Percentiles rank a stretch among this genome's conserved stretches.
These are phyloP conservation scores for Colletotrichum sp. DNA, from an alignment of 2,329 filamentous ascomycete genomes.

Conservation along the genomic window DNA sequence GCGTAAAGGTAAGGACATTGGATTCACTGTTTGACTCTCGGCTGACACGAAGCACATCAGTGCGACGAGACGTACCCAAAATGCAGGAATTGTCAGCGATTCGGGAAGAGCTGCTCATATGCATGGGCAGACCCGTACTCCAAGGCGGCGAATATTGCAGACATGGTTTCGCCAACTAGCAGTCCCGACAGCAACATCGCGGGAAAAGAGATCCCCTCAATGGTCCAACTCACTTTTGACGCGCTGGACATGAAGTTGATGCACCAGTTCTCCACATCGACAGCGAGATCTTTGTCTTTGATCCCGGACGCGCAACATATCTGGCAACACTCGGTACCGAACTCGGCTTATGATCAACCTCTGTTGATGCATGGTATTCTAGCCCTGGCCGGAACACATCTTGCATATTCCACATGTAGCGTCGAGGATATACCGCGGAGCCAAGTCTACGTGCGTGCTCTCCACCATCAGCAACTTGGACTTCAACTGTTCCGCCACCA, in stretches of 20 bases:
- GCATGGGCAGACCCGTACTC: not conserved
- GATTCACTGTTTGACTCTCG: rapidly evolving
- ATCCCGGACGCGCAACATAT: not conserved
- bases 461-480: not conserved
- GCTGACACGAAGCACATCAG: not conserved
- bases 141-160: not conserved
- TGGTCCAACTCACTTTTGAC: not conserved
- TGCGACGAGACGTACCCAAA: not conserved
- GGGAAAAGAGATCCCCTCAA: not conserved
- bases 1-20: not conserved
- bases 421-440: not conserved
- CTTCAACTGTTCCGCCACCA: not conserved
- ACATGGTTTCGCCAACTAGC: rapidly evolving
- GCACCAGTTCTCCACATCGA: not conserved
- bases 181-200: not conserved
- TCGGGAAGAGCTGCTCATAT: not conserved
- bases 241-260: not conserved
- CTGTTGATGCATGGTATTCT: not conserved
- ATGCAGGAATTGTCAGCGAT: not conserved
- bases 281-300: not conserved
- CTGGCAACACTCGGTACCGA: not conserved
- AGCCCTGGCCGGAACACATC: not conserved
- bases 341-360: not conserved
- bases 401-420: not conserved
- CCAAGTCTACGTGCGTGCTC: not conserved